Evolutionary conservation across 164 flowering plant species (phyloP).

Genomic region (Akebia trifoliata): DNA sequence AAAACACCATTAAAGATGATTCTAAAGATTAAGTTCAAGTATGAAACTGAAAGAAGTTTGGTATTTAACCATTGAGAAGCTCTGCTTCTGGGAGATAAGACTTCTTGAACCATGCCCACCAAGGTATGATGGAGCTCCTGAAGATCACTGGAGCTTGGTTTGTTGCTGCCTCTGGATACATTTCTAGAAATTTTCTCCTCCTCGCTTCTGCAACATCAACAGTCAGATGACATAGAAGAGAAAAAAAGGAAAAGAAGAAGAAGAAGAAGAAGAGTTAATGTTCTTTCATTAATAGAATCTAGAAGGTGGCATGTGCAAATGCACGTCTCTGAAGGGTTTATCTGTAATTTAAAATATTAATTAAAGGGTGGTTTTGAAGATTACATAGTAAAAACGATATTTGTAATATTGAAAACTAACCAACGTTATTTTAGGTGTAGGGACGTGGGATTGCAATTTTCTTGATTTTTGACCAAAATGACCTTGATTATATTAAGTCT

Average conservation of each 20-base stretch:
- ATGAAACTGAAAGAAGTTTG: neutral
- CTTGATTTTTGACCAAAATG: too few species aligned
- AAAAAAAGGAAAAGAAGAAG: too few species aligned
- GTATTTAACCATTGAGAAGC: slow-evolving; percentile 46
- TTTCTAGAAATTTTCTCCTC: slow-evolving; percentile 53
- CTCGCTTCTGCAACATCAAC: slow-evolving; percentile 43
- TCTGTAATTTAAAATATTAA: too few species aligned
- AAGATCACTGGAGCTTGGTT: slow-evolving; percentile 52
- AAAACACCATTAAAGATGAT: neutral
- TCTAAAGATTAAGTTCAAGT: neutral
- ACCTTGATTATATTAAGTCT: too few species aligned
- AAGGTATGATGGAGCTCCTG: slow-evolving; percentile 56
- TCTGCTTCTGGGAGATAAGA: slow-evolving; percentile 62
- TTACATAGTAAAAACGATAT: too few species aligned
- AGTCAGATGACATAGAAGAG: neutral
- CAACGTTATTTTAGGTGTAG: too few species aligned
- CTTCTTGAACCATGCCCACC: slow-evolving; percentile 65
- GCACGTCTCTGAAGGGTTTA: too few species aligned
- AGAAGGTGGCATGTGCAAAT: neutral
- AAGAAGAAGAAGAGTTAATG: neutral
- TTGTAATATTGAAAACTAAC: too few species aligned
- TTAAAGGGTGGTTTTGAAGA: too few species aligned
- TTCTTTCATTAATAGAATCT: neutral
- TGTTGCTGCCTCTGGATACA: slow-evolving; percentile 48
- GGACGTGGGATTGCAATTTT: too few species aligned